Conservation (phyloP, 768 basidiomycete species). For the Phanerochaete sordida region DNA sequence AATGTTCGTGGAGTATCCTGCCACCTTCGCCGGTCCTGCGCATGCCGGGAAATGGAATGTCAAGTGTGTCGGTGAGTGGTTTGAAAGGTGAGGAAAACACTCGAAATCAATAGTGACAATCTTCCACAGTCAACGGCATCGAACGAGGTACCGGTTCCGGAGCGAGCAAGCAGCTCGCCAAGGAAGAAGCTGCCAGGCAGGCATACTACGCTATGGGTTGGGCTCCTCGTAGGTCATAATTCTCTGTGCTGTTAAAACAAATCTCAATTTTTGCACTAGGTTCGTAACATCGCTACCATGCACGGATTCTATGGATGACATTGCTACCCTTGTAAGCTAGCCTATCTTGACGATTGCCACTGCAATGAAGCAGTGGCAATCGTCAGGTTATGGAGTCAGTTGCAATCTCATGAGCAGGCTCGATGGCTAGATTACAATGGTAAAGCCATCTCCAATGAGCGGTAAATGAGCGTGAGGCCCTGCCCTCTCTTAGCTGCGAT, state of each 20-base stretch:
- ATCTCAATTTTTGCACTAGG: not conserved
- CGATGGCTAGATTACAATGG: conserved; percentile 11
- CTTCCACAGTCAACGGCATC: conserved; percentile 62
- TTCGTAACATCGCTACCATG: conserved; percentile 2
- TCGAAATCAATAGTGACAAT: too few relatives aligned
- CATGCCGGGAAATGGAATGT: conserved; percentile 69
- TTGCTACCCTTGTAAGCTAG: conserved; percentile 14
- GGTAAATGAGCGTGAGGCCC: conserved; percentile 3
- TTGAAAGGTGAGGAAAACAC: not conserved
- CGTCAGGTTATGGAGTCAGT: not conserved
- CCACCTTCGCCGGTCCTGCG: conserved; percentile 58
- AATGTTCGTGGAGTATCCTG: conserved; percentile 56
- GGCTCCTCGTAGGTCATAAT: conserved; percentile 38
- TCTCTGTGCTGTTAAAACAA: too few relatives aligned
- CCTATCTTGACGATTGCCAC: not conserved
- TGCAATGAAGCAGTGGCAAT: not conserved
- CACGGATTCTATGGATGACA: not conserved
- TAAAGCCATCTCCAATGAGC: conserved; percentile 3
- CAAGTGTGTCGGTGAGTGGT: conserved; percentile 59
- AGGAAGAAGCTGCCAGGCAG: conserved; percentile 71
- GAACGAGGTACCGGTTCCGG: conserved; percentile 64
- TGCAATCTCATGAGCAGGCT: not conserved
- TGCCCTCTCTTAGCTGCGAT: not conserved
- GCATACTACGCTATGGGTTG: conserved; percentile 78
- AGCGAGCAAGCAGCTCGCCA: conserved; percentile 69